phyloP scores from a whole-genome alignment of 345 rosid species.

The Dovyalis caffra region DNA sequence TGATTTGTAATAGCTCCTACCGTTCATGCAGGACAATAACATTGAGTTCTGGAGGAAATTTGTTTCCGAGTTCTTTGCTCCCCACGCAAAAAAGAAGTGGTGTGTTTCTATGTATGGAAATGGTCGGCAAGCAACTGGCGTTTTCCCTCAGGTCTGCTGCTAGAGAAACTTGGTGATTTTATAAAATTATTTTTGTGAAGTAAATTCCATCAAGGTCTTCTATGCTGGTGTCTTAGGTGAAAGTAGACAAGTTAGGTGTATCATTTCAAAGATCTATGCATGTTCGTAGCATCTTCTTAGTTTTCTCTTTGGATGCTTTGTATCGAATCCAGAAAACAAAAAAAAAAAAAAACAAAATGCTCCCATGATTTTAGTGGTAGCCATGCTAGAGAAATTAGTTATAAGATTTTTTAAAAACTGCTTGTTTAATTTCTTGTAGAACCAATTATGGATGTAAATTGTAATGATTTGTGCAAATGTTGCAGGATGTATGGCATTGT shows the following conservation, averaged over 20 bases:
- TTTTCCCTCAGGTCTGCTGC: slow-evolving; percentile 86
- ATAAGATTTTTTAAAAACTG: neutral
- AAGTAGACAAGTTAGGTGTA: neutral
- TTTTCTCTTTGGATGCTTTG: neutral
- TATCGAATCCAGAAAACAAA: neutral
- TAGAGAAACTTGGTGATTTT: neutral
- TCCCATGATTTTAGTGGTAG: neutral
- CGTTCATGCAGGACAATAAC: slow-evolving; percentile 74
- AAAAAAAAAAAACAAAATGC: neutral
- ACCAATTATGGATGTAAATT: neutral
- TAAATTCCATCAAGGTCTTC: neutral
- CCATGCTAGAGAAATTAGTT: neutral
- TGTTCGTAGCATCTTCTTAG: neutral
- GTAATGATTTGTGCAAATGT: slow-evolving; percentile 16
- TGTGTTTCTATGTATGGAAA: slow-evolving; percentile 99
- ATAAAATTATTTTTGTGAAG: neutral
- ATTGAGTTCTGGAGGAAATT: slow-evolving; percentile 98
- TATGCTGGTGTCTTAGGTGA: neutral
- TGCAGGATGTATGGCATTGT: slow-evolving; percentile 99
- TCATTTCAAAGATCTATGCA: slow-evolving; percentile 1
- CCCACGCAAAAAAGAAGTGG: slow-evolving; percentile 94
- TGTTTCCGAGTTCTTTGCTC: slow-evolving; percentile 89
- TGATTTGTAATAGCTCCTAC: slow-evolving; percentile 21
- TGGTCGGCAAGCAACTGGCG: slow-evolving; percentile 95
- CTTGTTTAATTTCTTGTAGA: neutral